Evolutionary conservation across 1,139 yeast genomes (phyloP), one percentile per base, ranked within the genome.

Genomic region (Yamadazyma aaseri): DNA sequence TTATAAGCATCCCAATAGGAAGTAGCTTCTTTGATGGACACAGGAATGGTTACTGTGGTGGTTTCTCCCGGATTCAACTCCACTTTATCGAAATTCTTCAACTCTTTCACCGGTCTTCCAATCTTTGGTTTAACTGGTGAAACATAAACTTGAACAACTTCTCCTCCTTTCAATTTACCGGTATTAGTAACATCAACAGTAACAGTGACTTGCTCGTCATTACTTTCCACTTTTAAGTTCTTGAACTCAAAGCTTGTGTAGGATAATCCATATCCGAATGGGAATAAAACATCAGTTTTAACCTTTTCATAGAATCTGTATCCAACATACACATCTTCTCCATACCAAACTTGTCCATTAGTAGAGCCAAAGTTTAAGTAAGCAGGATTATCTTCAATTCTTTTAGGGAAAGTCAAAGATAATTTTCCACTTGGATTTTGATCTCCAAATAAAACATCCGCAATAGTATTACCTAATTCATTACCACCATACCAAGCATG

Each of bases 181-280:
- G 63, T 54, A 49, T 74, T 73, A 29, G 55, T 58, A 26, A 74
- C 73, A 28, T 56, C 55, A 16, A 71, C 68, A 3, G 64, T 31
- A n/a, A 47, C 63, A 9, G 31, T 30, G 20, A 60, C 42, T 6
- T 33, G 40, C 4, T 42, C 46, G 6, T 41, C 51, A 7, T 41
- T 40, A 4, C 32, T 27, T 8, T 17, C 17, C 6, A 56, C 53
- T 12, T 38, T 39, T 27, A 55, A 43, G 29, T 45, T 42, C 8
- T 29, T 31, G 28, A 51, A 42, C 14, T 51, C 59, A 49, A 76
- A 79, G 1, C 60, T 43, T 10, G 83, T 70, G 55, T 78, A 79
- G 2, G 83, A 76, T 36, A 79, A 63, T 18, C 85, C 85, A 45
- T 53, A 66, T 8, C 85, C 85, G 54, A 79, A 79, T 31, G 84